Evolutionary conservation across 306 rosid genomes (phyloP), one percentile per base, ranked within the genome.

Genomic region (Ceratonia siliqua): DNA sequence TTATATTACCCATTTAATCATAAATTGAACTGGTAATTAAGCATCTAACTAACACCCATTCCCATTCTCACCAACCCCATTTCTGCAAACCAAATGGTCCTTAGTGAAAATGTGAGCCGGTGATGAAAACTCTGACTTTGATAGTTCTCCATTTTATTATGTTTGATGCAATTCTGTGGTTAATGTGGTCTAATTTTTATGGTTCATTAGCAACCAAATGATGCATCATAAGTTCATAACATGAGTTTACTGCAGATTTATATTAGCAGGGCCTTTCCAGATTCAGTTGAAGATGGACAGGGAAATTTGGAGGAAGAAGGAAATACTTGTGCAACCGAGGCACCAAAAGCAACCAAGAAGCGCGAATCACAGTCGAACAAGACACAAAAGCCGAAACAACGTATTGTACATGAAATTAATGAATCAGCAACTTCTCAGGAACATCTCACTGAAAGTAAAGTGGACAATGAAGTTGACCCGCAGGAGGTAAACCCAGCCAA

Each of bases 251-350:
- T 59, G 74, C 92, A 91, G 93, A 49, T 91, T 62, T 82, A 83
- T 81, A 85, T 82, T 54, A 56, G 78, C 32, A 88, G 63, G 73
- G 96, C 87, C 57, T 79, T 78, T 66, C 79, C 83, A 61, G 24
- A 65, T 54, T 62, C 69, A 53, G 50, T 32, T 74, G 80, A 77
- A 10, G 63, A 67, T 25, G 64, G 33, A 71, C 65, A 39, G 39
- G 63, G 68, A 17, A 21, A n/a, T 21, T 69, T 7, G 20, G 50
- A 38, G 50, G 75, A 77, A 70, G 87, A 71, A 58, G 82, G 48
- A 6, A 58, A 41, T 9, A 24, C 11, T 17, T 27, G 1, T n/a
- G 61, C 58, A 10, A 35, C 66, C 22, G 80, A 70, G 67, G 63
- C 54, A 79, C 54, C 70, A 25, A 83, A 81, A 54, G 22, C 66